Evolutionary conservation across 768 basidiomycete species (phyloP), one percentile per base, ranked within the genome.

Genomic region (Serendipita sp.): DNA sequence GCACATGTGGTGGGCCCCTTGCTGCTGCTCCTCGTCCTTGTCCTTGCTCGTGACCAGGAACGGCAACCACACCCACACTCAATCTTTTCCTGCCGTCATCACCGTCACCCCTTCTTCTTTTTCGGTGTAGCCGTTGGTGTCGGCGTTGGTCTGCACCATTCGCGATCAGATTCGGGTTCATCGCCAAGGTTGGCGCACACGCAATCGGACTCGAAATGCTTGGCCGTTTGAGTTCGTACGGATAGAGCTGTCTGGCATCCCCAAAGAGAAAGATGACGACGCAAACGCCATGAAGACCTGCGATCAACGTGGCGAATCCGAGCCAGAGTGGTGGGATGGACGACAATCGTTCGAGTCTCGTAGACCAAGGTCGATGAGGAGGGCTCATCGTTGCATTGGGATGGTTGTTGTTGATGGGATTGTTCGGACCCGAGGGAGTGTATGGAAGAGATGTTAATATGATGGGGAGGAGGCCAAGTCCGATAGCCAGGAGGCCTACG

Each of bases 21-120:
- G 23, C 23, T 23, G 40, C 0, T 40, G 40, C 6, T 74, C n/a
- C 65, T 83, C 55, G 44, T 80, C 52, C 69, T 77, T 66, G 6
- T 40, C 40, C 40, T 40, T 23, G 23, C 0, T 23, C 23, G 23
- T 23, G 23, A 23, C 23, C 23, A 23, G 23, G 23, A 23, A 23
- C 23, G 23, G 23, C 23, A 23, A 23, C 23, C 23, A 23, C 23
- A 23, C 23, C 23, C 23, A 23, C 23, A 0, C 23, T 23, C 23
- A 23, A 23, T 23, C 23, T 23, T 23, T 23, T 23, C 23, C 23
- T 23, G 23, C 23, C 23, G 23, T 23, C 23, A 13, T 40, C 40
- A 0, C 40, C 13, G 6, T 40, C 40, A 6, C 13, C 40, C 40
- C 13, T 40, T 13, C 40, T 40, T 40, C 40, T 40, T 40, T 13